Conservation (phyloP, 129 eudicot genomes). For the Mikania micrantha region DNA sequence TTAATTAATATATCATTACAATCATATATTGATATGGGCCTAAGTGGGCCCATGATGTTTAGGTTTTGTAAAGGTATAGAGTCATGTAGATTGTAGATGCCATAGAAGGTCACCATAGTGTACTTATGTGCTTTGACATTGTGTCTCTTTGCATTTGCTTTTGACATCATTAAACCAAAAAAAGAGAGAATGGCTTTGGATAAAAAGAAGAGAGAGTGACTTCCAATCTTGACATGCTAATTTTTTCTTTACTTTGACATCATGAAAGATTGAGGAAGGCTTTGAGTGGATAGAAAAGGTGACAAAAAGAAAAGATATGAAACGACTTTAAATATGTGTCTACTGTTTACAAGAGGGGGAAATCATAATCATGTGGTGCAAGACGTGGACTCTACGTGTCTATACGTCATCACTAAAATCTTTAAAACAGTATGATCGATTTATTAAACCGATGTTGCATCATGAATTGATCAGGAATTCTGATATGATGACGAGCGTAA, state of each 20-base stretch:
- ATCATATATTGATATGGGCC: conserved; percentile 5
- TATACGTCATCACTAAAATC: conserved; percentile 14
- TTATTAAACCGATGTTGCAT: background rate
- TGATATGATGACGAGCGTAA: background rate
- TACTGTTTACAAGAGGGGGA: conserved; percentile 6
- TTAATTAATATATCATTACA: background rate
- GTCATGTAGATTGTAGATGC: conserved; percentile 30
- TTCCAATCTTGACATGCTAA: conserved; percentile 25
- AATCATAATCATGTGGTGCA: conserved; percentile 3
- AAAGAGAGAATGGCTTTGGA: conserved; percentile 27
- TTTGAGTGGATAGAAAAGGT: conserved; percentile 32
- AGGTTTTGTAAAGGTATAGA: conserved; percentile 18
- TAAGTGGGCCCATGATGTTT: conserved; percentile 20
- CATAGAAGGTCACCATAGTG: conserved; percentile 23
- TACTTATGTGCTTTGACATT: conserved; percentile 28
- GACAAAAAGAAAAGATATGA: conserved; percentile 16
- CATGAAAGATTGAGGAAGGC: conserved; percentile 28
- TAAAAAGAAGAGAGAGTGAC: conserved; percentile 32
- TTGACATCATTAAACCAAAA: conserved; percentile 27
- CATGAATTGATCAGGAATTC: background rate
- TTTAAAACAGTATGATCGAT: background rate
- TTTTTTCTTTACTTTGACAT: conserved; percentile 30
- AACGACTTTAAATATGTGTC: conserved; percentile 4
- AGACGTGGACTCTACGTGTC: conserved; percentile 29
- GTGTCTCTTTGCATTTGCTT: conserved; percentile 28